A percentile compares a stretch with the other conserved stretches of the same genome.
phyloP scores from a whole-genome alignment of 1,139 yeast species.

The Geotrichum carabidarum region DNA sequence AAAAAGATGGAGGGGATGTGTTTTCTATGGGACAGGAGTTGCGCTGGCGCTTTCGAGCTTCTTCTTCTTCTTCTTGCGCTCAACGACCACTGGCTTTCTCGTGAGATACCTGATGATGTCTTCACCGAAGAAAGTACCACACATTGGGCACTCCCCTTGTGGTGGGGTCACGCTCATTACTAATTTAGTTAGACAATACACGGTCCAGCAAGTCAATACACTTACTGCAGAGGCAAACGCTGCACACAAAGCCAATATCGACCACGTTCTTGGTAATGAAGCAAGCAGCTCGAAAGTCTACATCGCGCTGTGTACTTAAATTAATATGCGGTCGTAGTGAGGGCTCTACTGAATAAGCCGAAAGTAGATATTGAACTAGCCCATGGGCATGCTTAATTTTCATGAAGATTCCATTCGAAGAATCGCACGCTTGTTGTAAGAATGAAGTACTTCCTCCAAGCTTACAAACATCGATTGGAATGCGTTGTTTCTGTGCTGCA shows the following conservation, averaged over 20 bases:
- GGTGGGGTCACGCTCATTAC: conserved; percentile 47
- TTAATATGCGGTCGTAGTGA: conserved; percentile 66
- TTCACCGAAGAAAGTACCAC: conserved; percentile 57
- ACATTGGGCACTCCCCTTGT: conserved; percentile 58
- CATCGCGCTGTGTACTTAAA: conserved; percentile 78
- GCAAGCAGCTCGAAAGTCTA: conserved; percentile 93
- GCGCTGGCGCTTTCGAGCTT: conserved; percentile 18
- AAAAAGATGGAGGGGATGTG: too few relatives aligned
- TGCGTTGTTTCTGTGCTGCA: conserved; percentile 86
- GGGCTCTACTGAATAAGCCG: conserved; percentile 78
- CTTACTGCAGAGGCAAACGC: conserved; percentile 72
- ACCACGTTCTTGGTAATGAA: conserved; percentile 83
- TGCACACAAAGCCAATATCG: conserved; percentile 91
- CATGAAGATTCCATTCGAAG: conserved; percentile 85
- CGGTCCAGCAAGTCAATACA: background rate
- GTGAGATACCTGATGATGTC: conserved; percentile 52
- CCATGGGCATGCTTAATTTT: conserved; percentile 70
- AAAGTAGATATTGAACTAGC: conserved; percentile 59
- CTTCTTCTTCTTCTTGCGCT: conserved; percentile 42
- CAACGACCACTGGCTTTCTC: conserved; percentile 51
- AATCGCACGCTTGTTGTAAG: conserved; percentile 92
- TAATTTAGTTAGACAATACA: background rate
- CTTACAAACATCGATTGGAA: conserved; percentile 87
- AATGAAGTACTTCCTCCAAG: conserved; percentile 75
- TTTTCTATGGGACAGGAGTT: conserved; percentile 1